Base-by-base conservation (phyloP, 371 early-diverging fungal genomes). In the Mortierella sp. region DNA sequence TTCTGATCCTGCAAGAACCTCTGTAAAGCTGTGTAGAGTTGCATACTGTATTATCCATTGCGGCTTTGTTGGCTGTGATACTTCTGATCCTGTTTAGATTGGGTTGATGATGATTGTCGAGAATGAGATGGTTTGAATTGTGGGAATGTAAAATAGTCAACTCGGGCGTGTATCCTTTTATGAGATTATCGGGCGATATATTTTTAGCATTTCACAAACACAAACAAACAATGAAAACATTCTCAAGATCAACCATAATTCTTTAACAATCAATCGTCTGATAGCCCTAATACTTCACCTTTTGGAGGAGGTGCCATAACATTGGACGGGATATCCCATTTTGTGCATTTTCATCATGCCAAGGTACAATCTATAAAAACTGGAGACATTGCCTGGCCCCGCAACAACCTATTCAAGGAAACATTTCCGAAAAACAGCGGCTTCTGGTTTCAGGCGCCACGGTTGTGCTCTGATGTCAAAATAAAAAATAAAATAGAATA, bases 391-490 rank as follows among this genome's bases (percentile, higher is more conserved):
- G 5, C 43, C 17, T 43, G 43, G 15, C 43, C 45, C 19, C 2
- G 19, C 45, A 15, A 45, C 19, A 19, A 15, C 57, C 57, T 35
- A 34, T 57, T 57, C 57, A 19, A 57, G 57, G 57, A 57, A 57
- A 57, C 57, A 31, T 34, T 35, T 57, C 57, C 57, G 57, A 57
- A 32, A 9, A 57, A n/a, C n/a, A n/a, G n/a, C n/a, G n/a, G n/a
- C n/a, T n/a, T 8, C 17, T 19, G 15, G 53, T 53, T 53, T 53
- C 53, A 53, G 53, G 53, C 53, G 47, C 47, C 19, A 4, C 19
- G 1, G 12, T 22, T 17, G 22, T 47, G 17, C n/a, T 47, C 47
- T 19, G 13, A 37, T 37, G 40, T 37, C 8, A 37, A 37, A 37
- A 37, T 37, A 8, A 37, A 40, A 13, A 40, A 13, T 40, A 40